Conservation (phyloP, 2,329 filamentous ascomycete species). For the Coniella lustricola region DNA sequence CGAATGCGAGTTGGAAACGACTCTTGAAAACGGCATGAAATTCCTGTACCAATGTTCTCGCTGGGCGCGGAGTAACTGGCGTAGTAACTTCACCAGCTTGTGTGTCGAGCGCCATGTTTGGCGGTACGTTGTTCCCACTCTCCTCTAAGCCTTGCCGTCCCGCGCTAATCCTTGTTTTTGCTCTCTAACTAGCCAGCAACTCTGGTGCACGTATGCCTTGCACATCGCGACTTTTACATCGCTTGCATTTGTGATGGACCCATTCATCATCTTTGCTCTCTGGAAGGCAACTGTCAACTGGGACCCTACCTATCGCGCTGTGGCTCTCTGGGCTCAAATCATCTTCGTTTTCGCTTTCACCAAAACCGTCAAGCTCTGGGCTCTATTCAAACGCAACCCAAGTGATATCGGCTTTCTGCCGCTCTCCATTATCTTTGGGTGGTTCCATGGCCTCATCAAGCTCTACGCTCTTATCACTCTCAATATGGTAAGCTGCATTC, state of each 20-base stretch:
- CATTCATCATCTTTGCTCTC: conserved; percentile 61
- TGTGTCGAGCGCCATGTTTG: conserved; percentile 77
- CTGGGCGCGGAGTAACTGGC: conserved; percentile 97
- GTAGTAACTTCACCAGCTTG: conserved; percentile 90
- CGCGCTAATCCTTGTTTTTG: conserved; percentile 11
- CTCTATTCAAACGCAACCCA: conserved; percentile 78
- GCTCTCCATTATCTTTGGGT: conserved; percentile 84
- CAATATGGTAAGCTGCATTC: conserved; percentile 59
- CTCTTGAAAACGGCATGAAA: conserved; percentile 78
- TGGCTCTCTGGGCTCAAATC: conserved; percentile 54
- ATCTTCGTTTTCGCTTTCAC: conserved; percentile 74
- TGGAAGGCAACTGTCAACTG: conserved; percentile 61
- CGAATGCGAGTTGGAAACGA: conserved; percentile 88
- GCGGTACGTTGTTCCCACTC: conserved; percentile 57
- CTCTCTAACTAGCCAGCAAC: conserved; percentile 62
- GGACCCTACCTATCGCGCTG: conserved; percentile 42
- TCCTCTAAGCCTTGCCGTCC: not conserved
- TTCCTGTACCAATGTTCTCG: conserved; percentile 90
- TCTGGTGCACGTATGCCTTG: conserved; percentile 89
- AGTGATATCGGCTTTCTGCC: conserved; percentile 73
- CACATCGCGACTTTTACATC: conserved; percentile 90
- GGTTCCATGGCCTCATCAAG: conserved; percentile 89
- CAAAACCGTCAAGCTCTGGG: conserved; percentile 86
- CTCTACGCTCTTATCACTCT: conserved; percentile 78
- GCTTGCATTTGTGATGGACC: conserved; percentile 73